Evolutionary conservation across 2,329 filamentous ascomycete genomes (phyloP).

Genomic region (Penicillium sclerotigenum): DNA sequence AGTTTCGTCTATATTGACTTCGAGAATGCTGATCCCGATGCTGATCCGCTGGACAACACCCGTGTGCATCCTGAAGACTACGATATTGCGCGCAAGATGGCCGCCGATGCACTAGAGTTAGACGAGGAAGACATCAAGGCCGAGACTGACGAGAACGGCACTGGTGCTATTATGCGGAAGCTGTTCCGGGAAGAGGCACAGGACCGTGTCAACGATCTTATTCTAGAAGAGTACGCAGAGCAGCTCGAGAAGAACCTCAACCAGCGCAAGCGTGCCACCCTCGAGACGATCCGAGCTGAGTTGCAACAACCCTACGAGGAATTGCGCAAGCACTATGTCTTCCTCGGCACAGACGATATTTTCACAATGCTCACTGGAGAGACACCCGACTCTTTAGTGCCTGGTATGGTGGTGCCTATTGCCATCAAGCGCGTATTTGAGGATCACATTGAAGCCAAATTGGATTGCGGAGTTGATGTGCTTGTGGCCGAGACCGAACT

Average conservation of each 20-base stretch:
- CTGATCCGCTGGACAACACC: slow-evolving; percentile 93
- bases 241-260: slow-evolving; percentile 91
- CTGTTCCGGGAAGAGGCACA: slow-evolving; percentile 93
- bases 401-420: slow-evolving; percentile 90
- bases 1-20: slow-evolving; percentile 92
- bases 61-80: slow-evolving; percentile 98
- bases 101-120: slow-evolving; percentile 89
- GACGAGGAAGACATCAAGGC: slow-evolving; percentile 98
- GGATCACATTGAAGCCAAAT: slow-evolving; percentile 87
- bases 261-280: slow-evolving; percentile 88
- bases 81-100: slow-evolving; percentile 96
- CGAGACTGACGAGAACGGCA: slow-evolving; percentile 84
- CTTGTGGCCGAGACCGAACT: slow-evolving; percentile 80
- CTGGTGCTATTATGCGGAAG: slow-evolving; percentile 86
- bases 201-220: slow-evolving; percentile 92
- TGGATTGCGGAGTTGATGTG: slow-evolving; percentile 93
- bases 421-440: slow-evolving; percentile 84
- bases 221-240: slow-evolving; percentile 94
- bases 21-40: slow-evolving; percentile 73
- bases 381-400: slow-evolving; percentile 74
- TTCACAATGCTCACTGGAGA: slow-evolving; percentile 98
- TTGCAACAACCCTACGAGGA: slow-evolving; percentile 92
- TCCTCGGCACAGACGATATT: slow-evolving; percentile 70
- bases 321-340: slow-evolving; percentile 73
- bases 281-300: slow-evolving; percentile 94